Evolutionary conservation across 179 eudicot species (phyloP).

Genomic region (Patellifolia procumbens): DNA sequence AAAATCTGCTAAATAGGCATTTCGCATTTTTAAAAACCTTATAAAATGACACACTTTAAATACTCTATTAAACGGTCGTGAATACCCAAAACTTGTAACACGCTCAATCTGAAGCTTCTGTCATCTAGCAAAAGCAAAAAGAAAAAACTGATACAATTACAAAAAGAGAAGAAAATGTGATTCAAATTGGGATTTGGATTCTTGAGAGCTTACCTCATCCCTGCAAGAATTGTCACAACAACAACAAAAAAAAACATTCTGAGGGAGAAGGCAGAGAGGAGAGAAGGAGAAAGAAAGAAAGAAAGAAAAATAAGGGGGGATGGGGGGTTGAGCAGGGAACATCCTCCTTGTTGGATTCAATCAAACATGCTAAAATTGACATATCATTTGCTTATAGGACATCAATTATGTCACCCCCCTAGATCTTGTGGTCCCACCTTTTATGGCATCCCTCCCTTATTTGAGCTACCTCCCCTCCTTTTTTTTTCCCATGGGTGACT

Average conservation of each 20-base stretch:
- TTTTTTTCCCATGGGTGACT: neutral
- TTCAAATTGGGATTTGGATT: neutral
- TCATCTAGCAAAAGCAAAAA: neutral
- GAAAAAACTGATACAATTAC: neutral
- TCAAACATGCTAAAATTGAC: slow-evolving; percentile 30
- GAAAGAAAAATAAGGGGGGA: neutral
- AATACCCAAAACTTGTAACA: neutral
- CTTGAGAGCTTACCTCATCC: neutral
- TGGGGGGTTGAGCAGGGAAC: slow-evolving; percentile 24
- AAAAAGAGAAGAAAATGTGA: neutral
- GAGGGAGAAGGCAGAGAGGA: neutral
- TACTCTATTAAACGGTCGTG: too few species aligned
- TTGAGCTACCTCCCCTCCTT: neutral
- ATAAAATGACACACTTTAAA: too few species aligned
- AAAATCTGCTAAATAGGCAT: too few species aligned
- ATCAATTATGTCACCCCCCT: slow-evolving; percentile 15
- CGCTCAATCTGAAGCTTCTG: slow-evolving; percentile 19
- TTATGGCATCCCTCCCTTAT: neutral
- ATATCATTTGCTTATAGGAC: slow-evolving; percentile 27
- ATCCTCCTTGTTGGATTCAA: slow-evolving; percentile 28
- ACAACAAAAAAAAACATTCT: slow-evolving; percentile 14
- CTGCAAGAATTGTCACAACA: neutral
- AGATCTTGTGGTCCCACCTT: slow-evolving; percentile 19
- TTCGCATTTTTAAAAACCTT: too few species aligned
- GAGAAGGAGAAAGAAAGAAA: neutral